phyloP scores from a whole-genome alignment of 768 basidiomycete genomes.

The Leccinum imitatum region DNA sequence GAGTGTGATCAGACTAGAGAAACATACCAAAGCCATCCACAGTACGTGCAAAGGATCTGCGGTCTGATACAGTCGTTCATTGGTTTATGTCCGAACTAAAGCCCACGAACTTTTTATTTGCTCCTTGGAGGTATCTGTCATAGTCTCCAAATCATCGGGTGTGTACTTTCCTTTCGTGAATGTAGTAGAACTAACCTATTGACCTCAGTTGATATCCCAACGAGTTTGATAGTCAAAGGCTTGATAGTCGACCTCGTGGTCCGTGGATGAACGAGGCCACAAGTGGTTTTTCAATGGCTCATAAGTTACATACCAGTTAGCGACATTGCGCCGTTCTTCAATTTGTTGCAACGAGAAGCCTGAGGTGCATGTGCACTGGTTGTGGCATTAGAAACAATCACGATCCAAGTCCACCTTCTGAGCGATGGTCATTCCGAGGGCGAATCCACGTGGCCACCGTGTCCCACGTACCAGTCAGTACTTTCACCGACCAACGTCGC shows the following conservation, averaged over 20 bases:
- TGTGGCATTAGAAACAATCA: background rate
- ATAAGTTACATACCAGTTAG: background rate
- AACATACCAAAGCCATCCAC: background rate
- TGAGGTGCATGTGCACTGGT: no score
- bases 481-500: slow-evolving; percentile 9
- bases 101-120: background rate
- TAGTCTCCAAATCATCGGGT: background rate
- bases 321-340: slow-evolving; percentile 21
- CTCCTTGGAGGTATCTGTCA: background rate
- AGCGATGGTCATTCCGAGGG: background rate
- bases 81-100: background rate
- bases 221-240: background rate
- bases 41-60: background rate
- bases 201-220: background rate
- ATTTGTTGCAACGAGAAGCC: background rate
- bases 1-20: background rate
- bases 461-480: background rate
- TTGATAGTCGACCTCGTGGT: background rate
- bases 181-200: background rate
- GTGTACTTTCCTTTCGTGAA: background rate
- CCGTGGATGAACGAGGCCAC: background rate
- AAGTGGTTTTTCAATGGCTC: background rate
- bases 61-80: background rate
- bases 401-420: background rate
- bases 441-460: background rate